Evolutionary conservation across 1,284 basidiomycete species (phyloP).

Genomic region (Boletus smithii): DNA sequence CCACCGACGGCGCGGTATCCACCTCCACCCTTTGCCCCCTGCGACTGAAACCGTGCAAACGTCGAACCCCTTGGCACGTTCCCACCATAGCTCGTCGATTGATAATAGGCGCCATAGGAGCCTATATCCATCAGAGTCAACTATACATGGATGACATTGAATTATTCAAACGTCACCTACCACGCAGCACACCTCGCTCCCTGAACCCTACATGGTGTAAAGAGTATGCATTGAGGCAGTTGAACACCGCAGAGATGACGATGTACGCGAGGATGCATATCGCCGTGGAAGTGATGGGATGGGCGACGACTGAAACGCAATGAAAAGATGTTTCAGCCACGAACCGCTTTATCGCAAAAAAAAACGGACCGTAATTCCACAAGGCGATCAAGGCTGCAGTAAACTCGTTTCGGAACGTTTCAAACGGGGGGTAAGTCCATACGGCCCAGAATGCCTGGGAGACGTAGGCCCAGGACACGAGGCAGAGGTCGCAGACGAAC

Average conservation of each 20-base stretch:
- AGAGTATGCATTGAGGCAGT: background rate
- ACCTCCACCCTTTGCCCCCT: slow-evolving; percentile 3
- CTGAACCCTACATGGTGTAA: background rate
- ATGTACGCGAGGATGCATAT: slow-evolving; percentile 17
- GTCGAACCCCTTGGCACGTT: slow-evolving; percentile 13
- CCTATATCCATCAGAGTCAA: slow-evolving; percentile 4
- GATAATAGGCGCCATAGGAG: slow-evolving; percentile 16
- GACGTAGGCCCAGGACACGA: slow-evolving; percentile 15
- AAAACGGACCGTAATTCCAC: slow-evolving; percentile 20
- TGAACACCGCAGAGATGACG: slow-evolving; percentile 5
- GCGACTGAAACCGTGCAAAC: slow-evolving; percentile 14
- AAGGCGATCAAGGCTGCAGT: slow-evolving; percentile 10
- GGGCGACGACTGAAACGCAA: slow-evolving; percentile 10
- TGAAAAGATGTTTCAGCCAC: no score
- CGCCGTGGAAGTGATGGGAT: slow-evolving; percentile 13
- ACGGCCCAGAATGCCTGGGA: slow-evolving; percentile 6
- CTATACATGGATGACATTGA: background rate
- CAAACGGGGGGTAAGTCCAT: slow-evolving; percentile 29
- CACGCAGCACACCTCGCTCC: slow-evolving; percentile 7
- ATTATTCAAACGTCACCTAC: slow-evolving; percentile 8
- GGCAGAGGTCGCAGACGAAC: slow-evolving; percentile 8
- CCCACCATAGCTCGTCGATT: slow-evolving; percentile 22
- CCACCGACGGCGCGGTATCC: slow-evolving; percentile 2
- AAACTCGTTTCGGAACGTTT: slow-evolving; percentile 24
- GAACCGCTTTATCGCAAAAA: background rate